Percentiles rank a stretch among this genome's conserved stretches.
phyloP scores from a whole-genome alignment of 2,329 filamentous ascomycete species.

The Chlorencoelia australis region DNA sequence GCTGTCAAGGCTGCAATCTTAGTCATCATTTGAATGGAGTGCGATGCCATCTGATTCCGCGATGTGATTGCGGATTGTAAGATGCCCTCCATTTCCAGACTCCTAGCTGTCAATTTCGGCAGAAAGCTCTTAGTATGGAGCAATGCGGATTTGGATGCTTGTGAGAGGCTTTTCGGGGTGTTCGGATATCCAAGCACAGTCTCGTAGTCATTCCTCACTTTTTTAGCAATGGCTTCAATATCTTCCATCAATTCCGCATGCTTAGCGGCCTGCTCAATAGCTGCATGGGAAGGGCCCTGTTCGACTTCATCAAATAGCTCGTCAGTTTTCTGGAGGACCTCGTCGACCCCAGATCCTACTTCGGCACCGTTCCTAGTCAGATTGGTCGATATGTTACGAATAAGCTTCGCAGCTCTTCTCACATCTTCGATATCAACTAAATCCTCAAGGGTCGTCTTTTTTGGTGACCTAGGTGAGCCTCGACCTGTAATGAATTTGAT shows the following conservation, averaged over 20 bases:
- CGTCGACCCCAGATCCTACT: slow-evolving; percentile 48
- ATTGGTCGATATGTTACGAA: slow-evolving; percentile 45
- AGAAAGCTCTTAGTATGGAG: slow-evolving; percentile 53
- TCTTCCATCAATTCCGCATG: slow-evolving; percentile 65
- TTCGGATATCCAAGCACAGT: slow-evolving; percentile 60
- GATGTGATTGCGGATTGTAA: slow-evolving; percentile 49
- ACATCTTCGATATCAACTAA: slow-evolving; percentile 68
- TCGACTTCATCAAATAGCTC: slow-evolving; percentile 54
- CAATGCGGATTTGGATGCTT: slow-evolving; percentile 53
- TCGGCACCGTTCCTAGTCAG: slow-evolving; percentile 51
- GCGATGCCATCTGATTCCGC: slow-evolving; percentile 56
- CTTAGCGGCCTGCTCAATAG: slow-evolving; percentile 50
- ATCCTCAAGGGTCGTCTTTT: slow-evolving; percentile 55
- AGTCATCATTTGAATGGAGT: slow-evolving; percentile 67
- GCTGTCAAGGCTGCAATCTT: slow-evolving; percentile 72
- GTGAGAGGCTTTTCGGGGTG: slow-evolving; percentile 53
- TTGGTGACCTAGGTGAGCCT: slow-evolving; percentile 33
- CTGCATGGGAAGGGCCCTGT: slow-evolving; percentile 43
- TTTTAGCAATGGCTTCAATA: slow-evolving; percentile 75
- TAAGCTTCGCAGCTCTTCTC: slow-evolving; percentile 59
- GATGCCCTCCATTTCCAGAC: slow-evolving; percentile 51
- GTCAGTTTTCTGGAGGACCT: slow-evolving; percentile 52
- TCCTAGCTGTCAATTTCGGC: slow-evolving; percentile 46
- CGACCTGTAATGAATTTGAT: slow-evolving; percentile 52
- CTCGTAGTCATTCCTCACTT: slow-evolving; percentile 79